Evolutionary conservation across 805 yeast genomes (phyloP).

Genomic region (Ogataea paraovalis): DNA sequence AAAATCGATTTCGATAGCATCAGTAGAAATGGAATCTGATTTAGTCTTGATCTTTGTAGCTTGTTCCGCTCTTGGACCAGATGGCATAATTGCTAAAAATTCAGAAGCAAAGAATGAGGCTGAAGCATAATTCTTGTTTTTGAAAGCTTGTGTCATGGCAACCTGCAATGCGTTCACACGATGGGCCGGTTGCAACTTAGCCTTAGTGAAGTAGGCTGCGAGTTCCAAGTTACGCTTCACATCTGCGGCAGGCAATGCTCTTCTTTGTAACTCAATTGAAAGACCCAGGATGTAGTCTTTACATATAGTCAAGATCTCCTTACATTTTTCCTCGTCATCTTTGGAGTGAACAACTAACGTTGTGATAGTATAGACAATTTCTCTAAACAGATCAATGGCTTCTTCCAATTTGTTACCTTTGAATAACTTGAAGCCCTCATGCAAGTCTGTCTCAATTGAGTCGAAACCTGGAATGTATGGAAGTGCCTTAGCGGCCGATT

Average conservation of each 20-base stretch:
- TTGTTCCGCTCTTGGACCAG: slow-evolving; percentile 83
- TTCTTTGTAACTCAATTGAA: slow-evolving; percentile 86
- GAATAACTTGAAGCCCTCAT: slow-evolving; percentile 77
- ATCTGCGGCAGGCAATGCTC: slow-evolving; percentile 66
- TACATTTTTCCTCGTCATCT: slow-evolving; percentile 74
- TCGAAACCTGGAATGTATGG: slow-evolving; percentile 80
- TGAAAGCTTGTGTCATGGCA: slow-evolving; percentile 91
- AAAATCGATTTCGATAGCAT: slow-evolving; percentile 86
- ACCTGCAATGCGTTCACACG: slow-evolving; percentile 85
- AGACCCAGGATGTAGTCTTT: slow-evolving; percentile 90
- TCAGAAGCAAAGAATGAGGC: slow-evolving; percentile 90
- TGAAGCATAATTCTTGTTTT: slow-evolving; percentile 78
- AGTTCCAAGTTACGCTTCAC: slow-evolving; percentile 86
- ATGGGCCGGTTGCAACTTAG: slow-evolving; percentile 78
- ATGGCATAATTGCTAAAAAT: slow-evolving; percentile 61
- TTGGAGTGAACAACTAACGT: slow-evolving; percentile 66
- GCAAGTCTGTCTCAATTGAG: slow-evolving; percentile 53
- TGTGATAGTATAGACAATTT: slow-evolving; percentile 69
- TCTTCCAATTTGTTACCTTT: slow-evolving; percentile 77
- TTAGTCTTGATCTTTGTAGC: slow-evolving; percentile 78
- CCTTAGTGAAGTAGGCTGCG: slow-evolving; percentile 92
- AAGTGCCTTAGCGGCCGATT: slow-evolving; percentile 40
- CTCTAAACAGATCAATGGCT: slow-evolving; percentile 77
- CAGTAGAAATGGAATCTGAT: slow-evolving; percentile 77
- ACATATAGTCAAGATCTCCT: slow-evolving; percentile 66